Percentiles rank a stretch among this genome's conserved stretches.
These are phyloP conservation scores for Zygotorulaspora chibaensis DNA, from an alignment of 805 yeast species.

Conservation along the genomic window DNA sequence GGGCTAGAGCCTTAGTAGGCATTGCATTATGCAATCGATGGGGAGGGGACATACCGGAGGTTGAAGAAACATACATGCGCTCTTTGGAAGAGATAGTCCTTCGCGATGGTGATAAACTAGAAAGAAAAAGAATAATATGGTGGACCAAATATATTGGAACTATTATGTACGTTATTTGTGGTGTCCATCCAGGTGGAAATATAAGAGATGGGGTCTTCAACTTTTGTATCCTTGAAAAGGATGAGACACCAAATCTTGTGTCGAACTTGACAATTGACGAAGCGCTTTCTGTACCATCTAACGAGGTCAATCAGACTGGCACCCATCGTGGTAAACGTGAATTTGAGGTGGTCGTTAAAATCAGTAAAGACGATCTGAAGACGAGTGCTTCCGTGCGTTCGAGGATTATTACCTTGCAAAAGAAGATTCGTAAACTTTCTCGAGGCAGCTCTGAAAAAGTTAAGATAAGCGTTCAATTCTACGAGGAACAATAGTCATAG, in stretches of 20 bases:
- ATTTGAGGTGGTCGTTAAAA: constrained; percentile 40
- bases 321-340: constrained; percentile 26
- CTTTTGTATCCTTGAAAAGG: constrained; percentile 38
- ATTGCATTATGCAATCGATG: constrained; percentile 73
- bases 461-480: constrained; percentile 46
- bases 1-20: constrained; percentile 66
- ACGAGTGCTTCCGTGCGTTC: constrained; percentile 56
- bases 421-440: constrained; percentile 54
- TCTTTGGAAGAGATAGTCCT: constrained; percentile 47
- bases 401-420: constrained; percentile 55
- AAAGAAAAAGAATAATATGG: constrained; percentile 50
- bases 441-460: constrained; percentile 49
- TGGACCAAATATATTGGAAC: constrained; percentile 74
- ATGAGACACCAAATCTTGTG: constrained; percentile 26
- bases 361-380: constrained; percentile 51
- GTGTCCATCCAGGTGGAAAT: constrained; percentile 78
- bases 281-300: constrained; percentile 11
- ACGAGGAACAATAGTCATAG: constrained; percentile 27
- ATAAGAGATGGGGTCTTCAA: constrained; percentile 56
- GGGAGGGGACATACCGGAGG: constrained; percentile 72
- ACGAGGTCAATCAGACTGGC: constrained; percentile 3
- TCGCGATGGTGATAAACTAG: constrained; percentile 41
- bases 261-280: constrained; percentile 22
- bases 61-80: constrained; percentile 45
- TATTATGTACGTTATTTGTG: constrained; percentile 72